Conservation (phyloP, 2,329 filamentous ascomycete species). For the Xylariales sp. region DNA sequence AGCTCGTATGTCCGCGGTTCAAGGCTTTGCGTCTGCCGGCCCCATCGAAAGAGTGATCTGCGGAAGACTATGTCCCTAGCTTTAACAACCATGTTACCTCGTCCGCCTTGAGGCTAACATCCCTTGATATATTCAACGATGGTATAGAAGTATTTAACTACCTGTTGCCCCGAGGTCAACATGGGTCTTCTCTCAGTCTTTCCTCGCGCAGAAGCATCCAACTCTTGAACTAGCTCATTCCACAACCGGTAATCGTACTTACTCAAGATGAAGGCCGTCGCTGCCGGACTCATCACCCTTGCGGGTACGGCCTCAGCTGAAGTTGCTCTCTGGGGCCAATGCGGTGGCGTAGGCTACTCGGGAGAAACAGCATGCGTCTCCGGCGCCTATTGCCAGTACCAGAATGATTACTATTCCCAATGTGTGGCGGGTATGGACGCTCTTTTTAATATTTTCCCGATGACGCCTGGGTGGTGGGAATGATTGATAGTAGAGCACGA, state of each 20-base stretch:
- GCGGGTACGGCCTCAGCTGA: conserved; percentile 40
- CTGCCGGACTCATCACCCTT: conserved; percentile 41
- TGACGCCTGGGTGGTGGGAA: not conserved
- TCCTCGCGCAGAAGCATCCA: not conserved
- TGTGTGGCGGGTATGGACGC: conserved; percentile 47
- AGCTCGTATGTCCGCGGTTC: conserved; percentile 30
- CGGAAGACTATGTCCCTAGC: conserved; percentile 34
- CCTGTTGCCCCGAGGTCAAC: not conserved
- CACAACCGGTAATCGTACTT: conserved; percentile 2
- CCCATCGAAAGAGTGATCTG: conserved; percentile 23
- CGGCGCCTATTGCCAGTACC: conserved; percentile 47
- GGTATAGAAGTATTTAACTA: conserved; percentile 17
- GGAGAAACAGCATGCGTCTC: conserved; percentile 50
- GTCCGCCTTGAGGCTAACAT: conserved; percentile 14
- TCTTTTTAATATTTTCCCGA: not conserved
- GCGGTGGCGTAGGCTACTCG: conserved; percentile 51
- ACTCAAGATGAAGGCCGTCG: conserved; percentile 43
- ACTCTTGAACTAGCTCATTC: conserved; percentile 8
- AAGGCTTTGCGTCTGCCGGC: not conserved
- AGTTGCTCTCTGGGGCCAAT: conserved; percentile 50
- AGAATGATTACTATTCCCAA: conserved; percentile 53
- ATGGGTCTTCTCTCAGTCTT: not conserved
- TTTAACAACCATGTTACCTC: conserved; percentile 26
- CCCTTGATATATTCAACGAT: not conserved
- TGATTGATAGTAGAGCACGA: not conserved